Evolutionary conservation across 2,329 filamentous ascomycete species (phyloP).

Genomic region (Aspergillus nomiae): DNA sequence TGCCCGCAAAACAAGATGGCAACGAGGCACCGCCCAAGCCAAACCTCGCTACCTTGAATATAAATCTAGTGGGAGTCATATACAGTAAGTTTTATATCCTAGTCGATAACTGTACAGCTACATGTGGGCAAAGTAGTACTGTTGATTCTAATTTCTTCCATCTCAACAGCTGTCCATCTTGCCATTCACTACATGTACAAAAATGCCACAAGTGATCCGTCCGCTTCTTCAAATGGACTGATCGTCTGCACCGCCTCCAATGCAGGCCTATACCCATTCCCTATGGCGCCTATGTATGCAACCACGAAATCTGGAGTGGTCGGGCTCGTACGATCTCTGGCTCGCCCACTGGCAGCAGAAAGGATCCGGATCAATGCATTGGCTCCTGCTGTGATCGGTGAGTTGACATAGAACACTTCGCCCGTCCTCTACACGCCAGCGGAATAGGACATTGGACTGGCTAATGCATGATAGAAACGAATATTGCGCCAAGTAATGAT

Average conservation of each 20-base stretch:
- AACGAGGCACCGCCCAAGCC: background rate
- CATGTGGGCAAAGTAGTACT: background rate
- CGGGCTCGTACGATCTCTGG: background rate
- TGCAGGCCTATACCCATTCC: background rate
- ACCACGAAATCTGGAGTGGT: background rate
- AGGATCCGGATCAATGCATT: background rate
- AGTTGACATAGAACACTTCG: background rate
- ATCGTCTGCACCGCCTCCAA: background rate
- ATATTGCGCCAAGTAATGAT: background rate
- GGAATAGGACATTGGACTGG: background rate
- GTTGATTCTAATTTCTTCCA: too few relatives aligned
- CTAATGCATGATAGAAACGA: background rate
- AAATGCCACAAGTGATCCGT: background rate
- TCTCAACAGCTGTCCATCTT: background rate
- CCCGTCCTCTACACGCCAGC: background rate
- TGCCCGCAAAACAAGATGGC: slow-evolving; percentile 23
- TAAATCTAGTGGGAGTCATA: background rate
- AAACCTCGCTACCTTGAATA: background rate
- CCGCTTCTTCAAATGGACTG: background rate
- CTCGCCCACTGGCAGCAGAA: background rate
- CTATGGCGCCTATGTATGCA: background rate
- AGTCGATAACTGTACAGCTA: background rate
- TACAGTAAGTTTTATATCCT: background rate
- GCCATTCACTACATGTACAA: background rate
- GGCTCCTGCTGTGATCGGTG: background rate